Conservation (phyloP, 2,329 filamentous ascomycete genomes). For the Apiospora kogelbergensis region DNA sequence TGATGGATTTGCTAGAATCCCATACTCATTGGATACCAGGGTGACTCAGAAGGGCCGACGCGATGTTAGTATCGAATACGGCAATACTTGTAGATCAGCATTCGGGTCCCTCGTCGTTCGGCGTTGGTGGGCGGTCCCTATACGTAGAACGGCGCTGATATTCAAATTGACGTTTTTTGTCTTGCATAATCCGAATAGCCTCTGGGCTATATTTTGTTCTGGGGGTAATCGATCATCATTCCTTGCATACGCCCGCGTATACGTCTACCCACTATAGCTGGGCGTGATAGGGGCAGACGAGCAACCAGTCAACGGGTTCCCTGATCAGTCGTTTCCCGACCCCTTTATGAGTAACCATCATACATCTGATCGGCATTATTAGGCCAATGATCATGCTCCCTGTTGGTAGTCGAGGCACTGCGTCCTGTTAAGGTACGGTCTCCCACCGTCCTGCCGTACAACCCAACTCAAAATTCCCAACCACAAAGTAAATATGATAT, state of each 20-base stretch:
- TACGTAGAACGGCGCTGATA: not conserved
- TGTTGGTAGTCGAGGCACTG: not conserved
- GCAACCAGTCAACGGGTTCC: not conserved
- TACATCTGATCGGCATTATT: not conserved
- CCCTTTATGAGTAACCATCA: not conserved
- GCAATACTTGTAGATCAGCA: not conserved
- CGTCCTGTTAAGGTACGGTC: not conserved
- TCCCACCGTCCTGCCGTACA: not conserved
- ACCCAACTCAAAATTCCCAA: not conserved
- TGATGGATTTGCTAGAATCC: not conserved
- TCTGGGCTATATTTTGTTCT: not conserved
- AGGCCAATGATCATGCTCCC: not conserved
- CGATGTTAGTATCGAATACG: not conserved
- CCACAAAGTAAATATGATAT: not conserved
- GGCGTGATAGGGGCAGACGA: not conserved
- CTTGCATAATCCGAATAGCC: not conserved
- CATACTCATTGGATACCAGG: not conserved
- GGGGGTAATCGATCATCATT: too few species aligned
- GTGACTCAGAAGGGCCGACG: not conserved
- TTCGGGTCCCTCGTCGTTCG: not conserved
- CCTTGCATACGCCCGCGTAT: too few species aligned
- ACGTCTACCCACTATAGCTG: too few species aligned
- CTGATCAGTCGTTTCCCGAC: not conserved
- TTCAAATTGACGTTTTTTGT: not conserved
- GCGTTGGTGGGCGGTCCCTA: not conserved